Conservation (phyloP, 495 filamentous ascomycete species). For the Penicillium angulare region DNA sequence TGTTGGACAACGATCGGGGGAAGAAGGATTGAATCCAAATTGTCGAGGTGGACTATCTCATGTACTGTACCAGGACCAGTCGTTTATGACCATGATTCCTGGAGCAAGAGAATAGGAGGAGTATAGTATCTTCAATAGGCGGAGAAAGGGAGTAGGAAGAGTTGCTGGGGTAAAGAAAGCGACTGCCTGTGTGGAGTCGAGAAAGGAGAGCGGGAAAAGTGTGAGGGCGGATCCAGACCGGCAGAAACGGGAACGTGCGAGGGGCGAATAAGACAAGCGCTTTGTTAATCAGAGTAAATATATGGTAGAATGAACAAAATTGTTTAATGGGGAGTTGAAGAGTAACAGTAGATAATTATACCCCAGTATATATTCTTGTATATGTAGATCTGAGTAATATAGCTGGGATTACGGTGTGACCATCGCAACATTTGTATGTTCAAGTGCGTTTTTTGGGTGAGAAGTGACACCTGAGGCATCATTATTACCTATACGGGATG, state of each 20-base stretch:
- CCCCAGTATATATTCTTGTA: no score
- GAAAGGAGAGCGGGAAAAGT: conserved; percentile 36
- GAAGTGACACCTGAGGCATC: no score
- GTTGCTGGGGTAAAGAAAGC: conserved; percentile 17
- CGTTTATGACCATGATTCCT: conserved; percentile 27
- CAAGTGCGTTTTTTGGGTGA: no score
- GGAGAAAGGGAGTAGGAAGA: background rate
- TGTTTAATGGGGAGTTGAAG: background rate
- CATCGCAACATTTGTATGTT: no score
- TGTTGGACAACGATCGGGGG: conserved; percentile 4
- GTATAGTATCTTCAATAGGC: background rate
- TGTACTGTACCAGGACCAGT: conserved; percentile 18
- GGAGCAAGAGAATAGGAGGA: conserved; percentile 1
- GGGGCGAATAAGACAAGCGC: conserved; percentile 3
- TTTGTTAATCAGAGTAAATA: background rate
- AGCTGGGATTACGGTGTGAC: no score
- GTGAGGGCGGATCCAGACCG: conserved; percentile 26
- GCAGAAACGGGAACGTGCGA: conserved; percentile 2
- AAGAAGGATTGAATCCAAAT: background rate
- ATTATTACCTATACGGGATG: no score
- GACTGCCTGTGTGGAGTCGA: conserved; percentile 26
- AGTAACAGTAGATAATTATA: no score
- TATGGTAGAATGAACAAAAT: no score
- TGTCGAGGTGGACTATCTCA: background rate
- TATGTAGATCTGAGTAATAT: no score